A percentile compares a stretch with the other conserved stretches of the same genome.
phyloP scores from a whole-genome alignment of 768 basidiomycete genomes.

The Multifurca ochricompacta region DNA sequence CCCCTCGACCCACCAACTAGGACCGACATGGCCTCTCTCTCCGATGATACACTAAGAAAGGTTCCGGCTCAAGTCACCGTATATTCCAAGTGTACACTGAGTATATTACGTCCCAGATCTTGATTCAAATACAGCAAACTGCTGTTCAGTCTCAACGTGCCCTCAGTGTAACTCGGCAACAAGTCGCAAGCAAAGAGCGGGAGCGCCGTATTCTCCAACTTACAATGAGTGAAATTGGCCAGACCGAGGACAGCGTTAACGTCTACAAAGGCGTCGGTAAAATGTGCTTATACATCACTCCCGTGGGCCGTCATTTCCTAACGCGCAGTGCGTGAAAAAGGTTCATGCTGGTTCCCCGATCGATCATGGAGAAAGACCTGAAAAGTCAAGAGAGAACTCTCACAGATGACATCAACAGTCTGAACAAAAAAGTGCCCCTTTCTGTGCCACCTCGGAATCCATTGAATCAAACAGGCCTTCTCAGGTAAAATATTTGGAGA shows the following conservation, averaged over 20 bases:
- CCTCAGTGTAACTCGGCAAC: conserved; percentile 64
- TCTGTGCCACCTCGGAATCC: not conserved
- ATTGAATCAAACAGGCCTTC: not conserved
- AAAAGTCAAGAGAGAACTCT: conserved; percentile 75
- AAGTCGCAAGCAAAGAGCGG: conserved; percentile 73
- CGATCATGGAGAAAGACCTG: conserved; percentile 69
- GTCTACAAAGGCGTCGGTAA: conserved; percentile 95
- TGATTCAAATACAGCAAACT: conserved; percentile 88
- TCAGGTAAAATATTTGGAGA: conserved; percentile 86
- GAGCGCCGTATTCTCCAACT: conserved; percentile 86
- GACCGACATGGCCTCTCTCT: conserved; percentile 29
- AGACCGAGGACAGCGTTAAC: conserved; percentile 64
- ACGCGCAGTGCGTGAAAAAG: conserved; percentile 38
- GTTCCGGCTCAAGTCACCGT: conserved; percentile 29
- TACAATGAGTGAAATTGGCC: conserved; percentile 74
- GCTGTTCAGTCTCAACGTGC: conserved; percentile 79
- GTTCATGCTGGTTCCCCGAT: conserved; percentile 85
- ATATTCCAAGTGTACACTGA: not conserved
- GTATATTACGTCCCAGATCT: conserved; percentile 48
- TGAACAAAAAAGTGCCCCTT: conserved; percentile 72
- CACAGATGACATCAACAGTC: conserved; percentile 69
- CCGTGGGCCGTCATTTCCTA: not conserved
- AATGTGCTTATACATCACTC: conserved; percentile 45
- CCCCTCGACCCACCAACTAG: not conserved
- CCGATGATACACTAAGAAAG: conserved; percentile 77